Conservation (phyloP, 306 rosid genomes). For the Vigna radiata region DNA sequence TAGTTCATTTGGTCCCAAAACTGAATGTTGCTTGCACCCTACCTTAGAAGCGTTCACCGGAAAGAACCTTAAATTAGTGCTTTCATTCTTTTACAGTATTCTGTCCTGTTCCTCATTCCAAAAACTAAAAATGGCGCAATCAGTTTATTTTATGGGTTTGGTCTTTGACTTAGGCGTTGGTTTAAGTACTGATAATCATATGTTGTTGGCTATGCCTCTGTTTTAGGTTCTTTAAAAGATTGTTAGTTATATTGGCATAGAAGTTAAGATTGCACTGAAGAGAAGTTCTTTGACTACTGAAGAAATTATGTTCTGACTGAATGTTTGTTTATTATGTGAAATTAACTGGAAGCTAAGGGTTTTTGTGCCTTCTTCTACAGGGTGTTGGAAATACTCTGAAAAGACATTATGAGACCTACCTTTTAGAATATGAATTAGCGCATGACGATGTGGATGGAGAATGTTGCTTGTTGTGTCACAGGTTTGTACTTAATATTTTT, state of each 20-base stretch:
- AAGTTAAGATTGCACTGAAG: constrained; percentile 7
- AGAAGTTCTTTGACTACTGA: constrained; percentile 24
- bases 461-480: constrained; percentile 97
- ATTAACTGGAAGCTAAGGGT: constrained; percentile 34
- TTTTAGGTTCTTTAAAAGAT: constrained; percentile 1
- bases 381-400: constrained; percentile 99
- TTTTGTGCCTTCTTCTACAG: constrained; percentile 54
- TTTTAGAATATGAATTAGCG: constrained; percentile 93
- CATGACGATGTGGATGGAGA: constrained; percentile 99
- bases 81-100: constrained; percentile 12
- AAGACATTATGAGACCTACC: constrained; percentile 98
- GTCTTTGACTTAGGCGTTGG: not conserved
- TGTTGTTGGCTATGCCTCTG: constrained; percentile 7
- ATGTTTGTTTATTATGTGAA: constrained; percentile 21
- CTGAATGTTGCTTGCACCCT: constrained; percentile 1
- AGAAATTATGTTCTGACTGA: constrained; percentile 16
- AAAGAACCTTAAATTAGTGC: not conserved
- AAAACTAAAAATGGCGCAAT: not conserved
- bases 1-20: constrained; percentile 5
- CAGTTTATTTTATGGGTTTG: constrained; percentile 8
- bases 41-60: not conserved
- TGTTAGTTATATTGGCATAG: not conserved
- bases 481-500: constrained; percentile 58
- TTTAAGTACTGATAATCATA: not conserved
- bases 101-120: not conserved